Conservation (phyloP, 306 rosid genomes). For the Lablab purpureus region DNA sequence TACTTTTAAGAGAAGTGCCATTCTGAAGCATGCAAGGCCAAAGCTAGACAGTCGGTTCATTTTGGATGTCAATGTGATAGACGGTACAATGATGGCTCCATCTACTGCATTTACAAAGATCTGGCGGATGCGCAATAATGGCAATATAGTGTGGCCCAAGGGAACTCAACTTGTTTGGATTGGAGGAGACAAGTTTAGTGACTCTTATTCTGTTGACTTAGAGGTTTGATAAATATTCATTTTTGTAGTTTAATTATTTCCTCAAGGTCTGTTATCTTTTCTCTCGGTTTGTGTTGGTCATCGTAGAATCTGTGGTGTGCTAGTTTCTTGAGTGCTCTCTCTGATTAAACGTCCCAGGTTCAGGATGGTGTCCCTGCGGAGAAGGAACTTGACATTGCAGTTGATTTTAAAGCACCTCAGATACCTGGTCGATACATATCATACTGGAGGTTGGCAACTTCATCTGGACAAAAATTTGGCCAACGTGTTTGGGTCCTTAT, state of each 20-base stretch:
- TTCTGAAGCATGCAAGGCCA: constrained; percentile 48
- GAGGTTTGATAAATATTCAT: constrained; percentile 62
- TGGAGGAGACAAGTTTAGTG: constrained; percentile 72
- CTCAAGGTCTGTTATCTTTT: constrained; percentile 1
- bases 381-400: constrained; percentile 79
- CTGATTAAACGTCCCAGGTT: constrained; percentile 55
- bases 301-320: neutral
- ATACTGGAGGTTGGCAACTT: constrained; percentile 83
- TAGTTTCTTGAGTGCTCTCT: constrained; percentile 34
- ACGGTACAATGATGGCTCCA: constrained; percentile 87
- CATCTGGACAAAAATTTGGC: constrained; percentile 82
- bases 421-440: constrained; percentile 81
- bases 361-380: constrained; percentile 62
- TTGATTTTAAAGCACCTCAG: constrained; percentile 77
- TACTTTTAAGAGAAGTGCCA: constrained; percentile 36
- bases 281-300: constrained; percentile 17
- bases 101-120: constrained; percentile 83
- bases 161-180: constrained; percentile 83
- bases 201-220: constrained; percentile 52
- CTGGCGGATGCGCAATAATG: constrained; percentile 91
- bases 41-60: constrained; percentile 77
- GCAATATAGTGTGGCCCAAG: constrained; percentile 70
- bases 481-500: constrained; percentile 93
- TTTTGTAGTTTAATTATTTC: constrained; percentile 26
- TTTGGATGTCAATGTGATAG: constrained; percentile 81